Conservation (phyloP, 805 yeast species). For the Sugiyamaella valdiviana region DNA sequence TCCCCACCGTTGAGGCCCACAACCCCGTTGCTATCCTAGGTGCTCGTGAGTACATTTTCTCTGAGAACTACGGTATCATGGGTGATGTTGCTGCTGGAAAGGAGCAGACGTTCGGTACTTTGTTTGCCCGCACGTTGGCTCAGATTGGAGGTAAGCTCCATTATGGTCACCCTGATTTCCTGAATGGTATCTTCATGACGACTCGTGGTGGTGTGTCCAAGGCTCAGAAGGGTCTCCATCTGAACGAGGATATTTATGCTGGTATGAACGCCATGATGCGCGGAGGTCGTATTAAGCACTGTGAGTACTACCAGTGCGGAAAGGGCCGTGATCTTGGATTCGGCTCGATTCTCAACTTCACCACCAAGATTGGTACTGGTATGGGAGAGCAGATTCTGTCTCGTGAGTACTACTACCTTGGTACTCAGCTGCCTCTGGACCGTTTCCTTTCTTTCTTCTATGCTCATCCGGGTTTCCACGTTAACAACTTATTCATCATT, state of each 20-base stretch:
- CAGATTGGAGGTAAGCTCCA: slow-evolving; percentile 93
- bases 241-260: slow-evolving; percentile 93
- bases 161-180: slow-evolving; percentile 94
- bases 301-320: slow-evolving; percentile 95
- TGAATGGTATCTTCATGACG: slow-evolving; percentile 85
- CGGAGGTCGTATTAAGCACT: slow-evolving; percentile 91
- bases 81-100: slow-evolving; percentile 98
- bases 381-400: slow-evolving; percentile 96
- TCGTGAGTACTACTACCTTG: slow-evolving; percentile 84
- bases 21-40: slow-evolving; percentile 86
- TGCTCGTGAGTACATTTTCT: slow-evolving; percentile 90
- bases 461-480: slow-evolving; percentile 95
- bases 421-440: slow-evolving; percentile 84
- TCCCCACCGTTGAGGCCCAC: slow-evolving; percentile 30
- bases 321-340: slow-evolving; percentile 95
- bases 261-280: slow-evolving; percentile 86
- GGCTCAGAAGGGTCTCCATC: slow-evolving; percentile 87
- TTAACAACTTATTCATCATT: slow-evolving; percentile 82
- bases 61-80: slow-evolving; percentile 84
- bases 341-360: slow-evolving; percentile 84
- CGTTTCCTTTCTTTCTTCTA: slow-evolving; percentile 87
- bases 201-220: slow-evolving; percentile 95
- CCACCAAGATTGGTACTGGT: slow-evolving; percentile 95
- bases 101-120: slow-evolving; percentile 94
- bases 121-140: slow-evolving; percentile 88